These are phyloP conservation scores for Yamadazyma siamensis DNA, from an alignment of 1,139 yeast species.

Conservation along the genomic window DNA sequence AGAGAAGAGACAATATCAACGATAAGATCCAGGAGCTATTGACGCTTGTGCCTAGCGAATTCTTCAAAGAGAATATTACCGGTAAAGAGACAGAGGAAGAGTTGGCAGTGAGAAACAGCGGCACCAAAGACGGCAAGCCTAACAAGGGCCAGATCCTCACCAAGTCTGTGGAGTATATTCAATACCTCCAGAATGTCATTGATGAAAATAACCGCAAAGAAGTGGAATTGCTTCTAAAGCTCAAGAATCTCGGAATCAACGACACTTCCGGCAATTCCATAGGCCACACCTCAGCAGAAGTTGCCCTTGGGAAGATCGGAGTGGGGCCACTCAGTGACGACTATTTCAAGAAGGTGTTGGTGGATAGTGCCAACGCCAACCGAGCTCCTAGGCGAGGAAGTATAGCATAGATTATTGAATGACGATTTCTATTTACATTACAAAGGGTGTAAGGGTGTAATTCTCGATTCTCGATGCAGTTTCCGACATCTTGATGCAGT, in stretches of 20 bases:
- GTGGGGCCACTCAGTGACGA: conserved; percentile 71
- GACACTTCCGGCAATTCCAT: conserved; percentile 34
- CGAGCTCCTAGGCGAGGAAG: conserved; percentile 22
- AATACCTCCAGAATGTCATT: conserved; percentile 66
- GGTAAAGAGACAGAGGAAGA: conserved; percentile 20
- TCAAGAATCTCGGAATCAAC: conserved; percentile 50
- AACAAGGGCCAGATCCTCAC: conserved; percentile 89
- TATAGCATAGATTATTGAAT: conserved; percentile 6
- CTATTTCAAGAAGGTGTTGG: conserved; percentile 37
- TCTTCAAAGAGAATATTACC: conserved; percentile 31
- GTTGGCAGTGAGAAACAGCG: conserved; percentile 48
- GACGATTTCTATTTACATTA: too few species aligned
- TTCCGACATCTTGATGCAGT: too few species aligned
- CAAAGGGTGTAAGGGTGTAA: too few species aligned
- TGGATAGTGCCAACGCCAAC: conserved; percentile 26
- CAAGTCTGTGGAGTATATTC: conserved; percentile 81
- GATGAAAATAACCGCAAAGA: conserved; percentile 78
- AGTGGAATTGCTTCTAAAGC: conserved; percentile 63
- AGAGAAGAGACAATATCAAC: conserved; percentile 84
- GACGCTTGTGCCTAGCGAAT: conserved; percentile 61
- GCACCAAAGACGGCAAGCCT: conserved; percentile 85
- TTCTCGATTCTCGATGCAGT: too few species aligned
- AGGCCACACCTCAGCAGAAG: conserved; percentile 76
- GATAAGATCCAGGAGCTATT: conserved; percentile 84
- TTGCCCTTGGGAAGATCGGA: conserved; percentile 72